Evolutionary conservation across 345 rosid species (phyloP).

Genomic region (Acer yangbiense): DNA sequence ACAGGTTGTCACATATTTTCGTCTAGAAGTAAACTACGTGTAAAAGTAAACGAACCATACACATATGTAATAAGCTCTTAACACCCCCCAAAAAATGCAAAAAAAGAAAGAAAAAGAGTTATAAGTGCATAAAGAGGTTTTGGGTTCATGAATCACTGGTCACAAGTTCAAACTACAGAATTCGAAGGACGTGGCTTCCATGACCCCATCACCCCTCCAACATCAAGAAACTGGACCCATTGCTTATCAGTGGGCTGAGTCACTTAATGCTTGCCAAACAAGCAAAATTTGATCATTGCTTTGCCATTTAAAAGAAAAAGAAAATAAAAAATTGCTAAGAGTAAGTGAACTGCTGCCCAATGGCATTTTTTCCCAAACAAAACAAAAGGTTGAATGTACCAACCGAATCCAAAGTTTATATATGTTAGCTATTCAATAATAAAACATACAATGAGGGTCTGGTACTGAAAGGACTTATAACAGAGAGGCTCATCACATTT

Average conservation of each 20-base stretch:
- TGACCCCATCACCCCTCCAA: not conserved
- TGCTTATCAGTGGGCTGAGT: not conserved
- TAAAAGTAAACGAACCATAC: not conserved
- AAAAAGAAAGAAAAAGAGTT: not conserved
- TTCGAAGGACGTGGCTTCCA: not conserved
- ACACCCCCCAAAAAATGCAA: not conserved
- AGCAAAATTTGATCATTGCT: not conserved
- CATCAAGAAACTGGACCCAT: not conserved
- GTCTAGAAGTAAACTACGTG: not conserved
- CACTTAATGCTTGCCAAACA: not conserved
- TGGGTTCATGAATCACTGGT: not conserved
- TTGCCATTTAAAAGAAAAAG: not conserved
- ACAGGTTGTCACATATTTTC: not conserved
- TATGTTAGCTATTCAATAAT: not conserved
- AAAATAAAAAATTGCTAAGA: not conserved
- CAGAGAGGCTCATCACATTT: conserved; percentile 3
- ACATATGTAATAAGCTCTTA: not conserved
- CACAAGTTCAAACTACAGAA: not conserved
- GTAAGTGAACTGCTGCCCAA: not conserved
- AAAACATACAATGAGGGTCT: not conserved
- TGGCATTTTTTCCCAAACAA: not conserved
- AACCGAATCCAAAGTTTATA: not conserved
- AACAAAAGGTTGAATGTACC: not conserved
- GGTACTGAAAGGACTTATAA: not conserved
- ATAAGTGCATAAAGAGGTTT: not conserved